Evolutionary conservation across 495 filamentous ascomycete species (phyloP).

Genomic region (Xylaria bambusicola): DNA sequence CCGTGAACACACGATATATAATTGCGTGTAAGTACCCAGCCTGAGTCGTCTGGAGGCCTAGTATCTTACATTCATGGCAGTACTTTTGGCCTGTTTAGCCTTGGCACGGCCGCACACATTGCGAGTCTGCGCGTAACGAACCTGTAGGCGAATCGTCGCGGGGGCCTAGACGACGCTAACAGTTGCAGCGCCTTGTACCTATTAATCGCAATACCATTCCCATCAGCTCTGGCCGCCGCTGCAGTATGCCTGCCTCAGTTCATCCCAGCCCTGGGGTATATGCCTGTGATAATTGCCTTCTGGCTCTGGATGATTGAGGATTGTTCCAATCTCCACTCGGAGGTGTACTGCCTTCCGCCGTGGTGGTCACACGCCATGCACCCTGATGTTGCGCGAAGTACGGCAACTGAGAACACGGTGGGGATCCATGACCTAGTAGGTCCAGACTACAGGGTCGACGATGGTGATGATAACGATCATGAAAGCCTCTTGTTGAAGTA

Average conservation of each 20-base stretch:
- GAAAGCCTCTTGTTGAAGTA: slow-evolving; percentile 15
- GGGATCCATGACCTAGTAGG: slow-evolving; percentile 5
- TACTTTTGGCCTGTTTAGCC: slow-evolving; percentile 30
- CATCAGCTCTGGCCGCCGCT: not conserved
- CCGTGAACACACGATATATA: slow-evolving; percentile 26
- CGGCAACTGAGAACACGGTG: not conserved
- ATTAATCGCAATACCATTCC: not conserved
- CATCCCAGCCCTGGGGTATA: not conserved
- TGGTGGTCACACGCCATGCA: slow-evolving; percentile 2
- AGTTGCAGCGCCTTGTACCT: slow-evolving; percentile 6
- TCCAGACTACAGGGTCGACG: slow-evolving; percentile 3
- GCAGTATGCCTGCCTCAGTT: not conserved
- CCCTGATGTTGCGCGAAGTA: not conserved
- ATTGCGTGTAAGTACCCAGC: slow-evolving; percentile 31
- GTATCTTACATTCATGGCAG: slow-evolving; percentile 15
- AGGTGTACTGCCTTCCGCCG: not conserved
- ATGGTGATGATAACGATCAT: not conserved
- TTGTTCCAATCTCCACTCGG: not conserved
- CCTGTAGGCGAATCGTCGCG: not conserved
- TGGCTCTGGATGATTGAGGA: slow-evolving; percentile 15
- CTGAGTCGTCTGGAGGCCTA: not conserved
- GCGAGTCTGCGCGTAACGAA: not conserved
- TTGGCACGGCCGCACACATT: slow-evolving; percentile 22
- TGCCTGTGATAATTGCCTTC: slow-evolving; percentile 8
- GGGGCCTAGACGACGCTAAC: not conserved